Base-by-base conservation (phyloP, 1,284 basidiomycete genomes). In the Ceratobasidium sp. region DNA sequence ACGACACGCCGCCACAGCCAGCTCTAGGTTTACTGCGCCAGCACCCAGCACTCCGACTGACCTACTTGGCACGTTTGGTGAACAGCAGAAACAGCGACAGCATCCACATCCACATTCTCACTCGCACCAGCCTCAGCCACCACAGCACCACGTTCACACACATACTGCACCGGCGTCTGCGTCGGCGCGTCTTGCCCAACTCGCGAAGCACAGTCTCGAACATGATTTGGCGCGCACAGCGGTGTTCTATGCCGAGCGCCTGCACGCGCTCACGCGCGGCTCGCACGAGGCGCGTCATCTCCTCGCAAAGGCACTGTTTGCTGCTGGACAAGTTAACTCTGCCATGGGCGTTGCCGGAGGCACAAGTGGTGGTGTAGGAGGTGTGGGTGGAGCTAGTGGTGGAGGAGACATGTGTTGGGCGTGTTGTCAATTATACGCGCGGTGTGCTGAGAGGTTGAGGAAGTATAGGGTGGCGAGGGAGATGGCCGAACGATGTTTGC, bases 261-360 rank as follows among this genome's bases (percentile, higher is more conserved):
- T 62, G n/a, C 46, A 59, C 46, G 41, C 69, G 21, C 69, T 72
- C 30, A 72, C 59, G 21, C 41, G 69, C 11, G 57, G 59, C 7
- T 61, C 69, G 80, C 94, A 95, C 80, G 92, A 94, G 80, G 88
- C 92, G 76, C 87, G 92, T 71, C 94, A 96, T 83, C 85, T 95
- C 38, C 93, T 94, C 83, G 92, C 93, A 75, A 89, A 88, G 52
- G 87, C 90, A 49, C 87, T 95, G 72, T 85, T 96, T 57, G 87
- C 86, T 13, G 85, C 89, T 76, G 88, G 87, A 55, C 91, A 94
- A 79, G 86, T 90, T 1, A 91, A 94, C 80, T 91, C 93, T 6
- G 93, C 93, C 0, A 81, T 93, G 30, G 84, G 87, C 78, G 83
- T 93, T 46, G 91, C 94, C n/a, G 57, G 57, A 41, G 35, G 35